Base-by-base conservation (phyloP, 257 asterid species). In the Agastache rugosa region DNA sequence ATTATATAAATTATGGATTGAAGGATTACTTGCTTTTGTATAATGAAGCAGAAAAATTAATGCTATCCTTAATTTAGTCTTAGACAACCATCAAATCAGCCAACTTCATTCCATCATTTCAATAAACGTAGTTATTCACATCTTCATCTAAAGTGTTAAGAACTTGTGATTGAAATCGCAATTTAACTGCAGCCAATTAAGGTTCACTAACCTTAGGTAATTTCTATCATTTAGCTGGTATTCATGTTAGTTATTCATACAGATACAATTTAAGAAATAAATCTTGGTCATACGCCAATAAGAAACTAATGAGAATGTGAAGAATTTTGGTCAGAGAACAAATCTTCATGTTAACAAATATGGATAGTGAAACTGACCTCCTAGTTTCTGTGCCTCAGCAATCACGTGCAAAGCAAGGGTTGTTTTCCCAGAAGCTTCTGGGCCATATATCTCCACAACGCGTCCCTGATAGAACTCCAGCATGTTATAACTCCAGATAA, bases 351-450 rank as follows among this genome's bases (percentile, higher is more conserved):
- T 34, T 61, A 31, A 42, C 23, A 60, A 44, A 37, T 25, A 29
- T 41, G 22, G 27, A 63, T 66, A 79, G 63, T 69, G 56, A 56
- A 68, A 64, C 82, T 69, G 74, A 90, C 99, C 97, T 89, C 99
- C 99, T 76, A 83, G 91, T 83, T 86, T 92, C 62, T 94, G 98
- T 77, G 98, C 95, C 87, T 91, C 99, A 1, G 97, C 97, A 75
- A 92, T 92, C 71, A 92, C 95, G 75, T 94, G 99, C 75, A 94
- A 83, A 75, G 97, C 96, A 82, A 94, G 97, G 70, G 99, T 92
- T 61, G 99, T 94, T 85, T 94, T 92, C 44, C 97, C 99, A 47
- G 97, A 90, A 84, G 98, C 97, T 78, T 94, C 98, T 60, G 97
- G 97, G 34, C 98, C 97, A 88, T 94, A 94, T 72, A 94, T 88